phyloP scores from a whole-genome alignment of 257 asterid genomes.

The Nyctanthes arbortristis region DNA sequence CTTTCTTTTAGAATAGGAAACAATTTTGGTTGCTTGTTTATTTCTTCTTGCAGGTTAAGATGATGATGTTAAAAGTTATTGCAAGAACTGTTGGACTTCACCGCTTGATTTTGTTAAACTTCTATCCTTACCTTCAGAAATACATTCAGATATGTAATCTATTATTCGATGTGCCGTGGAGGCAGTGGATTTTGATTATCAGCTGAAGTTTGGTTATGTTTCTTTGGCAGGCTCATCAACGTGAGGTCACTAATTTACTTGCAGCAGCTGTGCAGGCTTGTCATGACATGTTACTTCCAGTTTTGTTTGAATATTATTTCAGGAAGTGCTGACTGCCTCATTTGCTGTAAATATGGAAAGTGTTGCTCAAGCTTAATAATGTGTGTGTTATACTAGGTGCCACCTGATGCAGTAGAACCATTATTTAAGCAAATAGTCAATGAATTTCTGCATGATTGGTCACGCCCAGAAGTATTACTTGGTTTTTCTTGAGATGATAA shows the following conservation, averaged over 20 bases:
- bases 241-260: constrained; percentile 74
- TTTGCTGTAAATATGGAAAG: constrained; percentile 19
- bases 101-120: constrained; percentile 66
- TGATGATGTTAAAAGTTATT: constrained; percentile 91
- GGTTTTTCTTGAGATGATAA: constrained; percentile 9
- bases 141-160: constrained; percentile 71
- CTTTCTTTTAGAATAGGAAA: neutral
- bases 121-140: constrained; percentile 78
- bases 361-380: constrained; percentile 9
- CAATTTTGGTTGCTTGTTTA: constrained; percentile 3
- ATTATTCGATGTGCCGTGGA: constrained; percentile 16
- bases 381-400: constrained; percentile 58
- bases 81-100: constrained; percentile 88
- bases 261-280: constrained; percentile 98
- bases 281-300: constrained; percentile 83
- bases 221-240: constrained; percentile 78
- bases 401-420: constrained; percentile 97
- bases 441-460: constrained; percentile 88
- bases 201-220: constrained; percentile 24
- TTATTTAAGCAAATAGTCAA: constrained; percentile 90
- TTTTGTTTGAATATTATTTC: constrained; percentile 14
- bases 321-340: constrained; percentile 4
- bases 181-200: constrained; percentile 15
- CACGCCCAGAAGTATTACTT: constrained; percentile 81
- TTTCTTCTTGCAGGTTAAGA: constrained; percentile 56